A percentile compares a stretch with the other conserved stretches of the same genome.
phyloP scores from a whole-genome alignment of 371 early-diverging fungal genomes.

The Parasitella parasitica region DNA sequence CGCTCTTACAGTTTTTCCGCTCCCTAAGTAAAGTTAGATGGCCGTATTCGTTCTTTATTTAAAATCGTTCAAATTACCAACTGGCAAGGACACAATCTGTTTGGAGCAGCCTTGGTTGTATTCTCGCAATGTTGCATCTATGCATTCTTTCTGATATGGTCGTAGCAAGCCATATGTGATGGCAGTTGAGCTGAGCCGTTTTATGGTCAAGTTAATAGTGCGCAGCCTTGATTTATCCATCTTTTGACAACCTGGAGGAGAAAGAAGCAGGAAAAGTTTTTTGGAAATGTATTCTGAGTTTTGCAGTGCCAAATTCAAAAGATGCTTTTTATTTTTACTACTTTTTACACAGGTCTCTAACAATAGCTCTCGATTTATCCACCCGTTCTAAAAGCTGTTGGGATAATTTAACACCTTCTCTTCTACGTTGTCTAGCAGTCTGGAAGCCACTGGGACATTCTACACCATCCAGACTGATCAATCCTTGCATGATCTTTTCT shows the following conservation, averaged over 20 bases:
- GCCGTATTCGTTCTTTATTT: too few relatives aligned
- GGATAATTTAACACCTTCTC: constrained; percentile 55
- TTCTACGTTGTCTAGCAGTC: constrained; percentile 57
- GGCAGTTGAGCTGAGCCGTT: neutral
- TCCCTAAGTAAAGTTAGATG: constrained; percentile 47
- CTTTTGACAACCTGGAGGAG: neutral
- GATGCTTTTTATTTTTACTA: neutral
- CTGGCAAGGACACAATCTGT: constrained; percentile 82
- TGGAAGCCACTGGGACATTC: constrained; percentile 56
- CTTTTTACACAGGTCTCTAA: constrained; percentile 11
- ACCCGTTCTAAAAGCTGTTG: constrained; percentile 53
- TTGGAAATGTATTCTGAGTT: neutral
- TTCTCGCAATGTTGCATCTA: constrained; percentile 59
- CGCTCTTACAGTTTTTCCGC: constrained; percentile 85
- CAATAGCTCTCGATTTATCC: constrained; percentile 39
- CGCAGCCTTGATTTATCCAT: neutral
- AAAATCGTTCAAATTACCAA: too few relatives aligned
- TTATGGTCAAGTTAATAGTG: neutral
- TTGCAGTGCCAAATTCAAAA: neutral
- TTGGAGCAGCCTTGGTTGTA: constrained; percentile 52
- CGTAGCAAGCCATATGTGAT: constrained; percentile 36
- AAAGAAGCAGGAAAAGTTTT: neutral
- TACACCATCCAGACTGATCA: constrained; percentile 57
- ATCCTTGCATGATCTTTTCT: constrained; percentile 56
- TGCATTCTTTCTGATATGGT: constrained; percentile 84